Base-by-base conservation (phyloP, 306 rosid genomes). In the Pyrus bretschneideri region DNA sequence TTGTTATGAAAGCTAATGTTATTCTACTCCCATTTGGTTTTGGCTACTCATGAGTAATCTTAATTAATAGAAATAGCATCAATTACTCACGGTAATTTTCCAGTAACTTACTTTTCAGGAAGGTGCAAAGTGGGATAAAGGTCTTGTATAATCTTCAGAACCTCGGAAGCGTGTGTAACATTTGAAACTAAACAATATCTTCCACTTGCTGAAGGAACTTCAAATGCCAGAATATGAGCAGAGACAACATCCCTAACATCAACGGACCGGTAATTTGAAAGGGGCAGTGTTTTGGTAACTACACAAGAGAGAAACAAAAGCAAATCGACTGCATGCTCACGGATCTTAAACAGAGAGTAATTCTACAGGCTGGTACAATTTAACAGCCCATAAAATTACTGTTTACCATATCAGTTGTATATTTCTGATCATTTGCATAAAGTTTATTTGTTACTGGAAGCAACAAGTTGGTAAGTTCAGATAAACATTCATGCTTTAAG, bases 221-320 rank as follows among this genome's bases (percentile, higher is more conserved):
- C 82, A 67, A 73, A 79, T 25, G 68, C 82, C 30, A 13, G 73
- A 42, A 81, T 76, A 76, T 76, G 84, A 4, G 81, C 84, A 49
- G 29, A 23, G 27, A 78, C 77, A 30, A 71, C 78, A 65, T 76
- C 84, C 66, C 84, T 76, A 64, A 81, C 81, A 76, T 81, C 84
- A 64, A 76, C 17, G 38, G 12, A 42, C 46, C 42, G 6, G 38
- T 15, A 71, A 22, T 1, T 62, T 58, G 46, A 22, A 25, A 49
- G 10, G 0, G 75, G 72, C 27, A 22, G 18, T 23, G 70, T 31
- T 69, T 71, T 29, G 5, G 78, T 33, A 10, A 82, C 85, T 82
- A 33, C 62, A 57, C 2, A 38, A 25, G 69, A 21, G 22, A 33
- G 46, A 38, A 54, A 72, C 1, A 64, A 40, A 18, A 70, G 30